Evolutionary conservation across 148 eudicot genomes (phyloP).

Genomic region (Camellia lanceoleosa): DNA sequence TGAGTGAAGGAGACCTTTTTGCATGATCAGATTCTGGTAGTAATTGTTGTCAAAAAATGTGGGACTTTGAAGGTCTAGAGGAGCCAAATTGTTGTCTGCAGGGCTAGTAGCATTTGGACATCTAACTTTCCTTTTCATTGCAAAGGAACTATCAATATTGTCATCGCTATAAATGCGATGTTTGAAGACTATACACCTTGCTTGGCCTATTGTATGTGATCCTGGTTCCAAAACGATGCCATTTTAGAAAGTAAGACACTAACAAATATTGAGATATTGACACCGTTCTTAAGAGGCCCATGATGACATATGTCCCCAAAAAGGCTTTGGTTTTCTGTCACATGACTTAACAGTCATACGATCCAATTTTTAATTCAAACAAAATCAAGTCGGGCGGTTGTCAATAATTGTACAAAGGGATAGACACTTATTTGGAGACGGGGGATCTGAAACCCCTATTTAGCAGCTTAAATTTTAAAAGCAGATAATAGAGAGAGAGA

Average conservation of each 20-base stretch:
- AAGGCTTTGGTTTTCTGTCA: no score
- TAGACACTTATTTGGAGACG: no score
- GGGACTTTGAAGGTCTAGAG: slow-evolving; percentile 24
- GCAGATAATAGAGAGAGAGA: not conserved
- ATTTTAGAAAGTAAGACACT: not conserved
- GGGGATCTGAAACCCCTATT: no score
- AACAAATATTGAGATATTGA: no score
- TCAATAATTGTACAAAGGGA: no score
- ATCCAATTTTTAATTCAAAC: no score
- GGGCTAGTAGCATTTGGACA: slow-evolving; percentile 41
- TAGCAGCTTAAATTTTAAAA: no score
- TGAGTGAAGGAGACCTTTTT: slow-evolving; percentile 31
- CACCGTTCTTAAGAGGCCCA: no score
- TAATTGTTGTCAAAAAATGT: slow-evolving; percentile 31
- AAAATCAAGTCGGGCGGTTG: no score
- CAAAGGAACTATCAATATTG: slow-evolving; percentile 39
- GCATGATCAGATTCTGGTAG: slow-evolving; percentile 12
- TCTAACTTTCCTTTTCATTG: slow-evolving; percentile 28
- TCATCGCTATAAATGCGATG: slow-evolving; percentile 48
- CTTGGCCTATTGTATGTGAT: slow-evolving; percentile 58
- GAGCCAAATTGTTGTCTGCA: slow-evolving; percentile 33
- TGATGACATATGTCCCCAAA: no score
- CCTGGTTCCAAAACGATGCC: slow-evolving; percentile 24
- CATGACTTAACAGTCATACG: no score
- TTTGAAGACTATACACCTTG: slow-evolving; percentile 48